Evolutionary conservation across 176 grass and related monocot species (phyloP).

Genomic region (Thinopyrum elongatum): DNA sequence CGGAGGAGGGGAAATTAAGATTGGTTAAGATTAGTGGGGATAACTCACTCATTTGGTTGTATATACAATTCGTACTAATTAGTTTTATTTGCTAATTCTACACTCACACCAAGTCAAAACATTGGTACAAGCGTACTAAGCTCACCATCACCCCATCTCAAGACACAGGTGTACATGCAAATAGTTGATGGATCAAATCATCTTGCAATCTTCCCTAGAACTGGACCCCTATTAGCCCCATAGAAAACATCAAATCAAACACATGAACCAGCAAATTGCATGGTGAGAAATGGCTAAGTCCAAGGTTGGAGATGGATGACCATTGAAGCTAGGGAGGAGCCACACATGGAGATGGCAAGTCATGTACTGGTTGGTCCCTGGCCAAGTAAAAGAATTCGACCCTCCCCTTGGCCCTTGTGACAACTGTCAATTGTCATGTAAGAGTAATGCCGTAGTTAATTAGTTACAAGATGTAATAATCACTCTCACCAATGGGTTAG

Average conservation of each 20-base stretch:
- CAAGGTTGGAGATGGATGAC: slow-evolving; percentile 46
- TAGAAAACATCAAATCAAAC: slow-evolving; percentile 48
- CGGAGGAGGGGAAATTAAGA: background rate
- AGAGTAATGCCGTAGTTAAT: slow-evolving; percentile 23
- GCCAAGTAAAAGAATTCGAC: slow-evolving; percentile 13
- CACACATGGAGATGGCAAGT: slow-evolving; percentile 42
- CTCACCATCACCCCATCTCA: slow-evolving; percentile 32
- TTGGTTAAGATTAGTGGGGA: background rate
- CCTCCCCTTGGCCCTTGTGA: slow-evolving; percentile 34
- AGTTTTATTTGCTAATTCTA: slow-evolving; percentile 4
- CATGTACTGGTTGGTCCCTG: slow-evolving; percentile 32
- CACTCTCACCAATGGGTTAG: slow-evolving; percentile 48
- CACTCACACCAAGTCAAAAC: slow-evolving; percentile 41
- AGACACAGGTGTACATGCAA: slow-evolving; percentile 33
- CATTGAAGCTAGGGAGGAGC: slow-evolving; percentile 53
- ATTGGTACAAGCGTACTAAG: slow-evolving; percentile 31
- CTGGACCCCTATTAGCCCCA: slow-evolving; percentile 36
- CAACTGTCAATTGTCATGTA: slow-evolving; percentile 48
- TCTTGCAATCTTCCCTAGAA: slow-evolving; percentile 47
- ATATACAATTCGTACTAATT: background rate
- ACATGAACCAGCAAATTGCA: background rate
- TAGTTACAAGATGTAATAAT: slow-evolving; percentile 13
- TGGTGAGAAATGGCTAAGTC: slow-evolving; percentile 48
- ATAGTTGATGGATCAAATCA: slow-evolving; percentile 36
- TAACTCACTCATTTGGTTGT: background rate